Base-by-base conservation (phyloP, 2,329 filamentous ascomycete species). In the Calonectria honghensis region DNA sequence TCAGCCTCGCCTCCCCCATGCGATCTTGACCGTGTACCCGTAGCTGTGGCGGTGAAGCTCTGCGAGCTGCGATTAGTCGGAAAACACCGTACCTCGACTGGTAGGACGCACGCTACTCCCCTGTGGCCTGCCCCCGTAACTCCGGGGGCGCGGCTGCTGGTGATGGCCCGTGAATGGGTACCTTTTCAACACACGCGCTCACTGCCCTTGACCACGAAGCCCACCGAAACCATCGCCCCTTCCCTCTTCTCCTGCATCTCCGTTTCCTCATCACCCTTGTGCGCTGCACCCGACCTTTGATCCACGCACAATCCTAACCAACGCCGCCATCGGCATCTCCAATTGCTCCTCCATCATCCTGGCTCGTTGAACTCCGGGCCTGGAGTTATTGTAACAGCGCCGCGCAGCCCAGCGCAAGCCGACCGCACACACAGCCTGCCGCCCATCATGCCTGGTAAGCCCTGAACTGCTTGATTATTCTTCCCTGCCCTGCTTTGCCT, bases 361-460 rank as follows among this genome's bases (percentile, higher is more conserved):
- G 27, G 54, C 32, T 69, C 45, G n/a, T 74, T 48, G 39, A 71
- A 66, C 13, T n/a, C 64, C 4, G 51, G 66, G 51, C 37, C 48
- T 70, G 50, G 57, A 73, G 59, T 64, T 37, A 51, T 48, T 52
- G 64, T 64, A 27, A 52, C 65, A 52, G 70, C 65, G 64, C 70
- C 45, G 68, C 68, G 54, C 54, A 67, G 52, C 65, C 32, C 70
- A 64, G 64, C 65, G 70, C 70, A 73, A 64, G 32, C 35, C 35
- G 57, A 63, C 50, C 52, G 35, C 24, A 18, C 50, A 20, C 54
- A 45, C 61, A 63, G 39, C 31, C 31, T 51, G 45, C 68, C 61
- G 57, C 51, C 59, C 68, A 72, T 68, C 72, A 74, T 74, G 72
- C 72, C 72, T 39, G 68, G 72, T 74, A 74, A 74, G 63, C 52